These are phyloP conservation scores for Coemansia sp. DNA, from an alignment of 192 early-diverging fungal genomes.

Conservation along the genomic window DNA sequence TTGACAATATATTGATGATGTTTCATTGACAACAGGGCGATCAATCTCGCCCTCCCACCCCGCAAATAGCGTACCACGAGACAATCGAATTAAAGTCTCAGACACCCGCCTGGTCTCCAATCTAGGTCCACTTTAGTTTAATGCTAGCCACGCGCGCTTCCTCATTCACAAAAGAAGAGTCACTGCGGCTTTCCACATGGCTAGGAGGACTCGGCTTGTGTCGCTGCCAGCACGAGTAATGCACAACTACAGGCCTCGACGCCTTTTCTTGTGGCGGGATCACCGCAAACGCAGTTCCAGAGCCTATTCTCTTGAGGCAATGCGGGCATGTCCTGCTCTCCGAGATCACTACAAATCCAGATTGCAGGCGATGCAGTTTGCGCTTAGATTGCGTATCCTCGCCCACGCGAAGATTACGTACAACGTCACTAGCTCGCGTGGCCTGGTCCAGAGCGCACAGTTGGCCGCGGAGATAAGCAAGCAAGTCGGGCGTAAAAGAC, in stretches of 20 bases:
- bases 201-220: slow-evolving; percentile 14
- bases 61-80: neutral
- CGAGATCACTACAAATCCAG: slow-evolving; percentile 34
- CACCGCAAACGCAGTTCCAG: slow-evolving; percentile 52
- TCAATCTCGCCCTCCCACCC: neutral
- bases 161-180: neutral
- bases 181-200: slow-evolving; percentile 1
- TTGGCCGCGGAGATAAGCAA: slow-evolving; percentile 58
- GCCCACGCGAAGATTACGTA: slow-evolving; percentile 34
- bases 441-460: slow-evolving; percentile 53
- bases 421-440: slow-evolving; percentile 37
- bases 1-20: neutral
- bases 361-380: slow-evolving; percentile 34
- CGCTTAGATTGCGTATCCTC: slow-evolving; percentile 47
- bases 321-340: slow-evolving; percentile 52
- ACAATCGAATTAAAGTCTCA: neutral
- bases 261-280: slow-evolving; percentile 23
- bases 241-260: slow-evolving; percentile 35
- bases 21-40: slow-evolving; percentile 1
- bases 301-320: slow-evolving; percentile 58
- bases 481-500: slow-evolving; percentile 46
- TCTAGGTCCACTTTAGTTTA: slow-evolving; percentile 4
- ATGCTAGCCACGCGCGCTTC: neutral
- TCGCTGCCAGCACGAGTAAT: slow-evolving; percentile 58
- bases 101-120: slow-evolving; percentile 2